phyloP scores from a whole-genome alignment of 352 stramenopile species.

The Globisporangium emineosum region DNA sequence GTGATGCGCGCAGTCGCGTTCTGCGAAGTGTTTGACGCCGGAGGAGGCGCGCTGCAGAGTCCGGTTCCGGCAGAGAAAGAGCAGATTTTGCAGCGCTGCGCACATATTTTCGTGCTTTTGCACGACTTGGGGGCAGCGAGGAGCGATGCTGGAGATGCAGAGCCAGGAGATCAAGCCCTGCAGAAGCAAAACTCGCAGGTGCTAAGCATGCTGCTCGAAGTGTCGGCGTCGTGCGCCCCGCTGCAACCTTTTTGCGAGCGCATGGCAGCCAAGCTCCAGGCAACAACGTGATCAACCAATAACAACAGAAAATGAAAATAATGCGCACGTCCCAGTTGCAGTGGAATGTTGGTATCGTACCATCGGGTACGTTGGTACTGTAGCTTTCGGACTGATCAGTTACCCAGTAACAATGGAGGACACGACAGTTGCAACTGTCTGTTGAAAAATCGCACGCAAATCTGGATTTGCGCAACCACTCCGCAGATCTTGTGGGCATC shows the following conservation, averaged over 20 bases:
- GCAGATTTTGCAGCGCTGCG: constrained; percentile 31
- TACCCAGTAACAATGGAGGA: no score
- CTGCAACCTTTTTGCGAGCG: constrained; percentile 11
- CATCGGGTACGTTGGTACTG: no score
- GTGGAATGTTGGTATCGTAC: no score
- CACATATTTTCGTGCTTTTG: constrained; percentile 35
- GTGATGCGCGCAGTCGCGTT: constrained; percentile 66
- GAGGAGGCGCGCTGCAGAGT: constrained; percentile 18
- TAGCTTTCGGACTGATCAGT: no score
- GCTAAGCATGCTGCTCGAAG: constrained; percentile 12
- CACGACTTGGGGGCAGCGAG: constrained; percentile 14
- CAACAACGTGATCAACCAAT: background rate
- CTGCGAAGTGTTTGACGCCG: constrained; percentile 60
- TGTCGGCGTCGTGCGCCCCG: constrained; percentile 1
- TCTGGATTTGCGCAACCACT: no score
- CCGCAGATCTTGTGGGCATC: no score
- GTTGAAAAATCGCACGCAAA: no score
- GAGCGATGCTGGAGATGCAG: background rate
- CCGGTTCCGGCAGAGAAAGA: constrained; percentile 25
- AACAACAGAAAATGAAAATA: background rate
- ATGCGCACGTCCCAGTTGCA: background rate
- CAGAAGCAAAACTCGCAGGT: background rate
- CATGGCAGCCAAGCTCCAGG: background rate
- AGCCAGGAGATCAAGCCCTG: no score
- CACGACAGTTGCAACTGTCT: no score